Percentiles rank a stretch among this genome's conserved stretches.
Evolutionary conservation across 169 alveolate genomes (phyloP).

Genomic region (Eimeria necatrix): DNA sequence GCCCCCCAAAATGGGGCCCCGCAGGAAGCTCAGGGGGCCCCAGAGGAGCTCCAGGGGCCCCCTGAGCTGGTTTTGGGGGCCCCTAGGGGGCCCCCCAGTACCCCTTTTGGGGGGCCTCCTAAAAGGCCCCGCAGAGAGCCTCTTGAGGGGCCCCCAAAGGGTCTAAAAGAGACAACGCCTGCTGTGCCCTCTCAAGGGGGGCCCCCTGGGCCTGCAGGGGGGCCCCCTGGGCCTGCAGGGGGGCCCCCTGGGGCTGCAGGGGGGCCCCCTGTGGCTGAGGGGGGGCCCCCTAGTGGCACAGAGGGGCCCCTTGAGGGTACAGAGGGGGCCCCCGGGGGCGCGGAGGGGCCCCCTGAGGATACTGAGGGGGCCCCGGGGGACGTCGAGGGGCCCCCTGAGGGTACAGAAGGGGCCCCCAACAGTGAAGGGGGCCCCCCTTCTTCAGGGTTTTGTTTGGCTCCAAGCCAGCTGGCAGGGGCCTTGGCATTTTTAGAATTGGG

Average conservation of each 20-base stretch:
- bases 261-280: conserved; percentile 42
- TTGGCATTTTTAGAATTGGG: neutral
- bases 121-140: neutral
- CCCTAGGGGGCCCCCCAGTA: neutral
- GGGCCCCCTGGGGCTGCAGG: neutral
- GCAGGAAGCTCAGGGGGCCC: neutral
- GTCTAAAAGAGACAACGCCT: neutral
- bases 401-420: conserved; percentile 31
- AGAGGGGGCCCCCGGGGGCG: too few species aligned
- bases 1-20: neutral
- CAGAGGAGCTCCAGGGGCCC: neutral
- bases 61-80: neutral
- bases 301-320: conserved; percentile 25
- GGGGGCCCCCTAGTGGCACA: too few species aligned
- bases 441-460: neutral
- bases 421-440: neutral
- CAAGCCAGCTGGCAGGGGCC: neutral
- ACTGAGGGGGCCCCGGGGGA: neutral
- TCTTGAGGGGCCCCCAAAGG: neutral
- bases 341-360: conserved; percentile 1
- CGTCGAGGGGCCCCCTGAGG: conserved; percentile 17
- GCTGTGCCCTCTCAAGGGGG: neutral
- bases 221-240: neutral
- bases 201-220: neutral
- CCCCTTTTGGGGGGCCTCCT: neutral